Percentiles rank a stretch among this genome's conserved stretches.
phyloP scores from a whole-genome alignment of 2,329 filamentous ascomycete species.

The Hymenoscyphus fraxineus region DNA sequence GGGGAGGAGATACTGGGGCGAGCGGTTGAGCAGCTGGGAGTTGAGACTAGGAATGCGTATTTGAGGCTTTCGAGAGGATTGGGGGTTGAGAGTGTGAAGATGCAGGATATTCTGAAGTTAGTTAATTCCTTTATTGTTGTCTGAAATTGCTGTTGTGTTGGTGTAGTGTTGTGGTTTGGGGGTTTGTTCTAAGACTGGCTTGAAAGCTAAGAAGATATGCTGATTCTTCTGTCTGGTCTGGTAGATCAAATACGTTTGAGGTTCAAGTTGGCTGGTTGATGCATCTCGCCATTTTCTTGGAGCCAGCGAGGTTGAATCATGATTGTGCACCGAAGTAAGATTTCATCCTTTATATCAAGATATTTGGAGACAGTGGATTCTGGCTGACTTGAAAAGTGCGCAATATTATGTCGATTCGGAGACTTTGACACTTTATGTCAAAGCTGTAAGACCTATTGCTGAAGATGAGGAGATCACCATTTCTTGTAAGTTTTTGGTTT shows the following conservation, averaged over 20 bases:
- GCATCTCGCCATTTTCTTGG: constrained; percentile 34
- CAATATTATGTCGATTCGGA: constrained; percentile 35
- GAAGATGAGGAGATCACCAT: constrained; percentile 41
- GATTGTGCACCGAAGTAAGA: constrained; percentile 42
- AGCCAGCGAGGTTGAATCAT: constrained; percentile 40
- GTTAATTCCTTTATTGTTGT: neutral
- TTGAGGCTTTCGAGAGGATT: constrained; percentile 9
- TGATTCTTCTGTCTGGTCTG: neutral
- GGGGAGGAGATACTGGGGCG: constrained; percentile 7
- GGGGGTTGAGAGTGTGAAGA: neutral
- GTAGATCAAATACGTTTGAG: constrained; percentile 15
- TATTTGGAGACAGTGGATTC: neutral
- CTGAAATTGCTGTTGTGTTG: neutral
- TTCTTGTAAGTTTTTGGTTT: constrained; percentile 27
- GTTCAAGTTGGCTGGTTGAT: constrained; percentile 13
- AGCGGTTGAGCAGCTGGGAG: constrained; percentile 10
- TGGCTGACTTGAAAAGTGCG: constrained; percentile 6
- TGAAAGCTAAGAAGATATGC: neutral
- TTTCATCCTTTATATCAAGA: neutral
- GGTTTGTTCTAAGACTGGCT: neutral
- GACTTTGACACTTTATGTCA: constrained; percentile 39
- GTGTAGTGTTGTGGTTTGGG: neutral
- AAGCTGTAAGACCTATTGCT: constrained; percentile 35
- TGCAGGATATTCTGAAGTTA: constrained; percentile 16
- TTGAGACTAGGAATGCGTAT: constrained; percentile 5